These are phyloP conservation scores for Tolypocladium pustulatum DNA, from an alignment of 2,329 filamentous ascomycete species.

Conservation along the genomic window DNA sequence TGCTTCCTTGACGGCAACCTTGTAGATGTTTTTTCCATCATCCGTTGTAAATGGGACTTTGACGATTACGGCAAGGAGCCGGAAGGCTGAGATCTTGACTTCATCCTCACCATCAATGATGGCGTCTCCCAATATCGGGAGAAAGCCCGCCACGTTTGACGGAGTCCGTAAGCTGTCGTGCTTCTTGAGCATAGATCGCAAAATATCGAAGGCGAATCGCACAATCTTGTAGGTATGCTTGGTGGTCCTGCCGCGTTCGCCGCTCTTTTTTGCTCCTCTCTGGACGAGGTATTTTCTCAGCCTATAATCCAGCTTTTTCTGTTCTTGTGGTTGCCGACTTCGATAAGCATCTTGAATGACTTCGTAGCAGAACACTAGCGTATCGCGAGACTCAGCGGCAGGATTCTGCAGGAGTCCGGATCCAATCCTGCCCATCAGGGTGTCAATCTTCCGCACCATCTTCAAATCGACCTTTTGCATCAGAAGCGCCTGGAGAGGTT, in stretches of 20 bases:
- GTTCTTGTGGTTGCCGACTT: conserved; percentile 39
- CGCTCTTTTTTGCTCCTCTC: conserved; percentile 64
- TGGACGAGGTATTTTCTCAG: conserved; percentile 71
- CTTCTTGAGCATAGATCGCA: conserved; percentile 78
- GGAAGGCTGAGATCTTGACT: conserved; percentile 78
- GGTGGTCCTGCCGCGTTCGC: conserved; percentile 59
- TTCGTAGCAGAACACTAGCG: conserved; percentile 92
- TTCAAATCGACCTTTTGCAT: conserved; percentile 75
- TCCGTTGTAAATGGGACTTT: conserved; percentile 73
- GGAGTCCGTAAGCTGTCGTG: conserved; percentile 71
- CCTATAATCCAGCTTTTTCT: conserved; percentile 48
- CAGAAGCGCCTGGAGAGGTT: conserved; percentile 68
- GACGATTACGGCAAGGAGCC: conserved; percentile 74
- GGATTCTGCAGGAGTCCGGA: conserved; percentile 76
- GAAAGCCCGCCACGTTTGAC: conserved; percentile 70
- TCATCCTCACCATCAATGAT: conserved; percentile 81
- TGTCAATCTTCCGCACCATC: conserved; percentile 82
- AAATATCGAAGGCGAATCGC: conserved; percentile 77
- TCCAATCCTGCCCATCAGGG: conserved; percentile 72
- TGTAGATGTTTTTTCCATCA: conserved; percentile 51
- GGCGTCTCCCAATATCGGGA: conserved; percentile 82
- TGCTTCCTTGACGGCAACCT: conserved; percentile 77
- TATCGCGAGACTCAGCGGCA: conserved; percentile 65
- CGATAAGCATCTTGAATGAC: conserved; percentile 80
- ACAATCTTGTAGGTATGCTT: conserved; percentile 81